Evolutionary conservation across 352 stramenopile species (phyloP).

Genomic region (Phytophthora nicotianae): DNA sequence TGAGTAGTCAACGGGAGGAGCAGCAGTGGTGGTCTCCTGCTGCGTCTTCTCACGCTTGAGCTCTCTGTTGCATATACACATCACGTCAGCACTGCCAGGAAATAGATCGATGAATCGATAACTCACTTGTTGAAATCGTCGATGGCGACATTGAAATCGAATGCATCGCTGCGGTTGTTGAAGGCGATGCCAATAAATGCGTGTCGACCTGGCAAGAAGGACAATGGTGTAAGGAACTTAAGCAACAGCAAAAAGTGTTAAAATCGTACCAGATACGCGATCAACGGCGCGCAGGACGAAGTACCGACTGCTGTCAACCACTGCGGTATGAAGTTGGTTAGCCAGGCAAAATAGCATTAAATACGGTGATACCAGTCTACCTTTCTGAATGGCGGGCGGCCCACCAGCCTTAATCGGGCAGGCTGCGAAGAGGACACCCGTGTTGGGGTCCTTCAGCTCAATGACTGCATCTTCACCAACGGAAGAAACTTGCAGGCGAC

Average conservation of each 20-base stretch:
- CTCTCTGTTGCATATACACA: slow-evolving; percentile 40
- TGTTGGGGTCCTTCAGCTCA: slow-evolving; percentile 64
- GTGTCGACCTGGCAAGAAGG: slow-evolving; percentile 59
- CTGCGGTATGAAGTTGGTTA: slow-evolving; percentile 26
- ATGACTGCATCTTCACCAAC: slow-evolving; percentile 65
- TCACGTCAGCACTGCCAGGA: slow-evolving; percentile 4
- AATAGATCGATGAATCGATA: slow-evolving; percentile 1
- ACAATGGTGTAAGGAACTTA: slow-evolving; percentile 1
- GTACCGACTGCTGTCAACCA: slow-evolving; percentile 93
- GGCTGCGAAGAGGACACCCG: slow-evolving; percentile 58
- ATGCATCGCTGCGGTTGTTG: slow-evolving; percentile 93
- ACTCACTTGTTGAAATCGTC: slow-evolving; percentile 86
- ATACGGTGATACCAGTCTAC: slow-evolving; percentile 15
- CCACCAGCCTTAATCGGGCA: slow-evolving; percentile 67
- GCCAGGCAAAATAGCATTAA: not conserved
- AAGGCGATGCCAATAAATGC: slow-evolving; percentile 95
- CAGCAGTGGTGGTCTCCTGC: slow-evolving; percentile 38
- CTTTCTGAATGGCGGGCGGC: slow-evolving; percentile 67
- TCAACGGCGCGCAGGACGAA: slow-evolving; percentile 94
- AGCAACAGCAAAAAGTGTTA: not conserved
- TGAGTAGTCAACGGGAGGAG: slow-evolving; percentile 85
- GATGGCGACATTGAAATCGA: slow-evolving; percentile 95
- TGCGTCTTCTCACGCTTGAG: slow-evolving; percentile 60
- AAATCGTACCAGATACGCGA: slow-evolving; percentile 60
- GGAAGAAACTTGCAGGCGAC: slow-evolving; percentile 62